Conservation (phyloP, 176 grass and related monocot genomes). For the Themeda triandra region DNA sequence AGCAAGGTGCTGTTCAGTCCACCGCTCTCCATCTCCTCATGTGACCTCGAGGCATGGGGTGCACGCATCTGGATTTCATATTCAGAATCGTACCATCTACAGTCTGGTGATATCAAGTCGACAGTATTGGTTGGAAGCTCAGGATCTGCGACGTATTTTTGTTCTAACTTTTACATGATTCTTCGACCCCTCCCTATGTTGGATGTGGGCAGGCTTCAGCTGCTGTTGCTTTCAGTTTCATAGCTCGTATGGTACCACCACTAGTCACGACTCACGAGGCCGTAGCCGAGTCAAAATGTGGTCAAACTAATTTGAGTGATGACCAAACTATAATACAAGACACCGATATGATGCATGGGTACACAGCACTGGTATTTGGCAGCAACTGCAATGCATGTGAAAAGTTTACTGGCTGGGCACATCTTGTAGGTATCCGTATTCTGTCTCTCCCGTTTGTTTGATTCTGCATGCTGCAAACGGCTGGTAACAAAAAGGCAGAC, state of each 20-base stretch:
- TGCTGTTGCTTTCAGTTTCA: slow-evolving; percentile 31
- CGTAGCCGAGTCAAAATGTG: slow-evolving; percentile 15
- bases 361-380: neutral
- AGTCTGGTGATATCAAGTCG: slow-evolving; percentile 29
- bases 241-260: neutral
- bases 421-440: neutral
- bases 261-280: slow-evolving; percentile 38
- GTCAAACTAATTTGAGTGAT: neutral
- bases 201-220: slow-evolving; percentile 17
- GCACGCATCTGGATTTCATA: slow-evolving; percentile 17
- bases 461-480: neutral
- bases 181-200: neutral
- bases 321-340: neutral
- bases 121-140: slow-evolving; percentile 41
- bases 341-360: neutral
- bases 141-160: slow-evolving; percentile 31
- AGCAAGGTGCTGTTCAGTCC: slow-evolving; percentile 1
- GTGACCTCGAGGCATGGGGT: slow-evolving; percentile 9
- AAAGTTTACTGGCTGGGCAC: neutral
- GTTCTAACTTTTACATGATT: slow-evolving; percentile 2
- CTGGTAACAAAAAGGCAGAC: neutral
- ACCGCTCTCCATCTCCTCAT: slow-evolving; percentile 2
- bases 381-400: neutral
- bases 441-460: neutral
- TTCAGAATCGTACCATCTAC: slow-evolving; percentile 38